phyloP scores from a whole-genome alignment of 208 protist genomes.

The Trypanosoma conorhini region DNA sequence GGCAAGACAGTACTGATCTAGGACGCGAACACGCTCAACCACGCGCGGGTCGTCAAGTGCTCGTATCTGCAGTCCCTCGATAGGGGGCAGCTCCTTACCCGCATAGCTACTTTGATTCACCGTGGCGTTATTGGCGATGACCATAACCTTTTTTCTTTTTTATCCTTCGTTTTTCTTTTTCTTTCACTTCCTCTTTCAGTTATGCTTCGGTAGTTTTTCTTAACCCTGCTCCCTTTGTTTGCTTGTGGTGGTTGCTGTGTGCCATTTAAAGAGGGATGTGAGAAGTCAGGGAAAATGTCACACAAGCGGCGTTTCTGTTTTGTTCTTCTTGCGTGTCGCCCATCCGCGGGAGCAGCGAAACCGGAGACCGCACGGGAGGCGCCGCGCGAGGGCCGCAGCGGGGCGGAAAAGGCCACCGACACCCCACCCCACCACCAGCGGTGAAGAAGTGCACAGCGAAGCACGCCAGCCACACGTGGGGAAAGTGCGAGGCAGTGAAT shows the following conservation, averaged over 20 bases:
- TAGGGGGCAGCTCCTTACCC: constrained; percentile 28
- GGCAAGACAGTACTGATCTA: constrained; percentile 77
- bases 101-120: not conserved
- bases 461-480: not conserved
- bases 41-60: constrained; percentile 62
- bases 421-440: not conserved
- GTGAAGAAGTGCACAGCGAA: not conserved
- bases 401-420: not conserved
- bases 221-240: not conserved
- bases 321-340: not conserved
- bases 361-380: not conserved
- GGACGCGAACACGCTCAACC: constrained; percentile 74
- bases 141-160: constrained; percentile 4
- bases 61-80: constrained; percentile 72
- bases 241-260: constrained; percentile 3
- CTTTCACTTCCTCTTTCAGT: not conserved
- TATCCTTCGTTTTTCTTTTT: not conserved
- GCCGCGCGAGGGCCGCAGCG: not conserved
- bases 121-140: not conserved
- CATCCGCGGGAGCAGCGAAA: not conserved
- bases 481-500: not conserved
- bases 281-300: not conserved
- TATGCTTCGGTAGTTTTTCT: not conserved
- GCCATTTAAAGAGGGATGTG: not conserved
- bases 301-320: not conserved